Percentiles rank a stretch among this genome's conserved stretches.
phyloP scores from a whole-genome alignment of 768 basidiomycete species.

The Boletus sp. region DNA sequence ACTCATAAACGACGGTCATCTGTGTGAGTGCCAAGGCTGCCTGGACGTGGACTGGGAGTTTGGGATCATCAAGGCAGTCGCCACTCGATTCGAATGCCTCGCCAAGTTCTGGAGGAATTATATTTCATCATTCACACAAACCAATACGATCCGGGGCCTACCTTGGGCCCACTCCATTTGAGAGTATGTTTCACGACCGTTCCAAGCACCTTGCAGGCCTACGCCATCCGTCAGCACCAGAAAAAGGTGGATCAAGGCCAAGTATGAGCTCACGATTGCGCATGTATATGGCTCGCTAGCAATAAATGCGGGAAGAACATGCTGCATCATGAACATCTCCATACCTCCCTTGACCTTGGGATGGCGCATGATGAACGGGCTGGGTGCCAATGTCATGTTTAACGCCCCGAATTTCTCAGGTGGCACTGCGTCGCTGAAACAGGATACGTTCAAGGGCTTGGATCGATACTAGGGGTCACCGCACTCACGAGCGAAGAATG shows the following conservation, averaged over 20 bases:
- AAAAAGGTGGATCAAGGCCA: background rate
- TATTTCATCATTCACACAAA: background rate
- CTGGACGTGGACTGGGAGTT: slow-evolving; percentile 82
- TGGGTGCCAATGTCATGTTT: slow-evolving; percentile 76
- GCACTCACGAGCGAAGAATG: slow-evolving; percentile 62
- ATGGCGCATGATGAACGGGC: slow-evolving; percentile 79
- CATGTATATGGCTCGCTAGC: slow-evolving; percentile 70
- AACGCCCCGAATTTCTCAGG: slow-evolving; percentile 81
- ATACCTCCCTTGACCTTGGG: slow-evolving; percentile 75
- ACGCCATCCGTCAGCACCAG: background rate
- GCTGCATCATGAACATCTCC: slow-evolving; percentile 72
- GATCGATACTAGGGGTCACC: background rate
- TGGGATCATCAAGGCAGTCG: slow-evolving; percentile 69
- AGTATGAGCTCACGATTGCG: slow-evolving; percentile 57
- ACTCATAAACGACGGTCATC: slow-evolving; percentile 61
- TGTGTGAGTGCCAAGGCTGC: slow-evolving; percentile 80
- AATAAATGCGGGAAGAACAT: slow-evolving; percentile 72
- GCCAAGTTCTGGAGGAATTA: slow-evolving; percentile 50
- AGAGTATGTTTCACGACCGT: slow-evolving; percentile 71
- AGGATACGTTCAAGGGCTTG: background rate
- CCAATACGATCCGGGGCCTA: slow-evolving; percentile 25
- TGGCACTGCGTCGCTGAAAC: slow-evolving; percentile 46
- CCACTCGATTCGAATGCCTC: slow-evolving; percentile 62
- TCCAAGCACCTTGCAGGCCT: slow-evolving; percentile 83
- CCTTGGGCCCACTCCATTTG: slow-evolving; percentile 62